These are phyloP conservation scores for Colletotrichum limetticola DNA, from an alignment of 2,329 filamentous ascomycete species.

Conservation along the genomic window DNA sequence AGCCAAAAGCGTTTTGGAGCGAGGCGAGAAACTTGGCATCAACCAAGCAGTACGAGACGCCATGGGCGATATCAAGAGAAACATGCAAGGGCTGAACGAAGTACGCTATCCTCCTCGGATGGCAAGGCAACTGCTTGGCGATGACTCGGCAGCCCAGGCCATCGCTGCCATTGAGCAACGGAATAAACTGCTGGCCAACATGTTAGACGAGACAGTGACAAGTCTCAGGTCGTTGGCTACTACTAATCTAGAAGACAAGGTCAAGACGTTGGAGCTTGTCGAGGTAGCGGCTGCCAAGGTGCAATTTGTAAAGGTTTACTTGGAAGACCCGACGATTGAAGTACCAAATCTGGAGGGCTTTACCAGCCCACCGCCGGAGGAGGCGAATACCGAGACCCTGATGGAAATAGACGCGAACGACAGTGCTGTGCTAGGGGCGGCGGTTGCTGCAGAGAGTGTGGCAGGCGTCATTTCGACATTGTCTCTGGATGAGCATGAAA, in stretches of 20 bases:
- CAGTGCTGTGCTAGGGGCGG: not conserved
- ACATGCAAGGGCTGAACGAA: conserved; percentile 75
- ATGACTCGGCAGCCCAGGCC: conserved; percentile 47
- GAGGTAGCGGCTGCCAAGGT: conserved; percentile 71
- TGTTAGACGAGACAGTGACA: conserved; percentile 74
- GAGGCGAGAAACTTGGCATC: conserved; percentile 80
- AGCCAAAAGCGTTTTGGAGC: conserved; percentile 78
- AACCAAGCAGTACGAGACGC: conserved; percentile 85
- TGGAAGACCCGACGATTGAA: conserved; percentile 67
- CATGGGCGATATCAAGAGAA: conserved; percentile 81
- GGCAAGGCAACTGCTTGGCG: conserved; percentile 47
- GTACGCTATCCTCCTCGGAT: conserved; percentile 56
- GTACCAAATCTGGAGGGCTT: conserved; percentile 48
- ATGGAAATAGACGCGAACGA: conserved; percentile 28
- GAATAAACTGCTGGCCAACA: conserved; percentile 73
- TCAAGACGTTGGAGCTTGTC: conserved; percentile 62
- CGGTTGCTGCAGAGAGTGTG: conserved; percentile 3
- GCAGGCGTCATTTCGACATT: conserved; percentile 27
- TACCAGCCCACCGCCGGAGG: conserved; percentile 12
- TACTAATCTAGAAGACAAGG: conserved; percentile 59
- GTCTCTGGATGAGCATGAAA: conserved; percentile 6
- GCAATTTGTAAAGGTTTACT: conserved; percentile 71
- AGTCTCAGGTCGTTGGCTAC: conserved; percentile 71
- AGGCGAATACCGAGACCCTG: conserved; percentile 4
- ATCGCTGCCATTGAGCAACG: conserved; percentile 69